phyloP scores from a whole-genome alignment of 1,139 yeast genomes.

The Diutina neorugosa region DNA sequence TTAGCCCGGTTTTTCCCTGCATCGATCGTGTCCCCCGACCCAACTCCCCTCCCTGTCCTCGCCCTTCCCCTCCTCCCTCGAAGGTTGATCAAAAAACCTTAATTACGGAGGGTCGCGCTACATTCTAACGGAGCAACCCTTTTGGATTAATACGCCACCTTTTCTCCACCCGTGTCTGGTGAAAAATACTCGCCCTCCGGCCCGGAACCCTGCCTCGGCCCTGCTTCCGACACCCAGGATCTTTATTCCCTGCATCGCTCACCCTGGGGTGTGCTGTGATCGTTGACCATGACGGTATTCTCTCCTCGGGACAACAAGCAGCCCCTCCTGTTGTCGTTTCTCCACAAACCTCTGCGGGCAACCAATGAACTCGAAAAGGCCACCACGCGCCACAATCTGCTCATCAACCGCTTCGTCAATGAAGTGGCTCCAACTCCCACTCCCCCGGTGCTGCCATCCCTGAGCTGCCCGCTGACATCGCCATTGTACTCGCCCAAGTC shows the following conservation, averaged over 20 bases:
- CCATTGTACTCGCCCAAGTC: neutral
- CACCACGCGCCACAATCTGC: conserved; percentile 22
- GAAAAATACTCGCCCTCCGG: neutral
- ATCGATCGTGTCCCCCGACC: no score
- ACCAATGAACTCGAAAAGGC: conserved; percentile 20
- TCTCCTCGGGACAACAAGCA: neutral
- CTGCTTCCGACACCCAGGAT: no score
- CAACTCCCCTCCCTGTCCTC: neutral
- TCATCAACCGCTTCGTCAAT: conserved; percentile 11
- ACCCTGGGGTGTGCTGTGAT: no score
- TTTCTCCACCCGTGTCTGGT: neutral
- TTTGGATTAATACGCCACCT: neutral
- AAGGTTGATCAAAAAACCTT: neutral
- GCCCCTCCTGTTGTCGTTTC: conserved; percentile 22
- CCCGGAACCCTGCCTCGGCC: neutral
- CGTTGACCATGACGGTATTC: neutral
- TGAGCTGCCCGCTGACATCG: conserved; percentile 4
- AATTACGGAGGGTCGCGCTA: neutral
- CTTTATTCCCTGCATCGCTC: no score
- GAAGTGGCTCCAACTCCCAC: neutral
- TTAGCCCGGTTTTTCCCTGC: no score
- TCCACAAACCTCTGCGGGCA: conserved; percentile 31
- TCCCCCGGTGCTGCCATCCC: neutral
- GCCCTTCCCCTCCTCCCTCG: neutral
- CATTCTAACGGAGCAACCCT: neutral